A percentile compares a stretch with the other conserved stretches of the same genome.
Evolutionary conservation across 208 protist species (phyloP).

Genomic region (Spongospora subterranea): DNA sequence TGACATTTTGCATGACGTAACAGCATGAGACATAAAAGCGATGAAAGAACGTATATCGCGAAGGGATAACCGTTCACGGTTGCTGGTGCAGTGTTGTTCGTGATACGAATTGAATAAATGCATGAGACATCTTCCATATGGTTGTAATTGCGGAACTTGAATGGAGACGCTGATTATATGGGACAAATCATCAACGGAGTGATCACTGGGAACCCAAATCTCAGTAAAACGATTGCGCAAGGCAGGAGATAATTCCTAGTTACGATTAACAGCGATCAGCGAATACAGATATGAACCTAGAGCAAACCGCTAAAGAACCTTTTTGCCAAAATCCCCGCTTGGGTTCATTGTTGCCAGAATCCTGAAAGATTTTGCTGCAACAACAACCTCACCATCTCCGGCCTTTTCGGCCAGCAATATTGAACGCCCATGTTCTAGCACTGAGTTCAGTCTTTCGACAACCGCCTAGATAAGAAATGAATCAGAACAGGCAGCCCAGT

Average conservation of each 20-base stretch:
- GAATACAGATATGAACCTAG: neutral
- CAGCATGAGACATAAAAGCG: neutral
- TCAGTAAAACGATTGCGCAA: conserved; percentile 99
- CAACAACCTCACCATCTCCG: conserved; percentile 61
- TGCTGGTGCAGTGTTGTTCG: neutral
- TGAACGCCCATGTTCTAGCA: conserved; percentile 94
- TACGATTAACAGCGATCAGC: neutral
- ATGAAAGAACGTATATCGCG: conserved; percentile 92
- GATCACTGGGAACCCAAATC: conserved; percentile 32
- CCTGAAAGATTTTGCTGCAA: conserved; percentile 81
- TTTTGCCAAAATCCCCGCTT: conserved; percentile 99
- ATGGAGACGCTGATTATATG: conserved; percentile 45
- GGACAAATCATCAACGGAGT: neutral
- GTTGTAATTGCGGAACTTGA: neutral
- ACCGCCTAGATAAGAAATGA: conserved; percentile 89
- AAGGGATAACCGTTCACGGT: conserved; percentile 65
- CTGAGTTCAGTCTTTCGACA: conserved; percentile 99
- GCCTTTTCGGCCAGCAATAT: conserved; percentile 96
- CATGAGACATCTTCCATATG: neutral
- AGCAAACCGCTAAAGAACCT: conserved; percentile 72
- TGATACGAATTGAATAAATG: conserved; percentile 23
- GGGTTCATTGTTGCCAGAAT: conserved; percentile 99
- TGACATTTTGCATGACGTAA: neutral
- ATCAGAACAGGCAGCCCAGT: neutral
- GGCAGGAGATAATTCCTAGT: conserved; percentile 95